Evolutionary conservation across 495 filamentous ascomycete species (phyloP), one percentile per base, ranked within the genome.

Genomic region (Rhizodiscina lignyota): DNA sequence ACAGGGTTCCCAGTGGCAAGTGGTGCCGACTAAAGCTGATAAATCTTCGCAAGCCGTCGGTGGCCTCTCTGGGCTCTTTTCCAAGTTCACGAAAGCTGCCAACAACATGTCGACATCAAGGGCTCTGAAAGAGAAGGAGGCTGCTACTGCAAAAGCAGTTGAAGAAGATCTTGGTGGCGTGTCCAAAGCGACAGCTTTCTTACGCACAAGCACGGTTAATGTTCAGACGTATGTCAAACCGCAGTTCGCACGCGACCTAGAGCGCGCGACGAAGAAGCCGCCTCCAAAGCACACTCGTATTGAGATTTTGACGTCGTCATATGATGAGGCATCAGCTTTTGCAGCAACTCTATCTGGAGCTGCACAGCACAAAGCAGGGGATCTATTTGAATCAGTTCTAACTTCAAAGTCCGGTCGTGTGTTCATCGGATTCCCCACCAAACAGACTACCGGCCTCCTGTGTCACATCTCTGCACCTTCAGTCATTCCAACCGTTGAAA

Each of bases 381-480:
- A 92, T 41, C 72, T 96, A 12, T 92, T 99, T 48, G 67, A 74
- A 1, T 84, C 84, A 0, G 83, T 96, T n/a, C 57, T 94, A 1
- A 91, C 91, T 16, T 80, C 71, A 22, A 89, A 84, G 50, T 72
- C 75, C 30, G 91, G 91, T 18, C 71, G 78, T 34, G 75, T 99
- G 21, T 99, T 94, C 51, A 99, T 99, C 47, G 91, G 91, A 1
- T 96, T 96, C 53, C 87, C 89, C 18, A 99, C 91, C 2, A 80
- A 81, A 31, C 91, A 99, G 57, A 99, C 91, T 1, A 99, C 91
- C 2, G 85, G 85, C 18, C 74, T 86, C 10, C 80, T 84, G 21
- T 81, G 84, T 45, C 91, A 99, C 57, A 79, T 99, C n/a, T 94
- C 85, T n/a, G 91, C 91, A 1, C 86, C 86, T 4, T 94, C 87